Conservation (phyloP, 2,329 filamentous ascomycete species). For the Exutisphaerella laricina region DNA sequence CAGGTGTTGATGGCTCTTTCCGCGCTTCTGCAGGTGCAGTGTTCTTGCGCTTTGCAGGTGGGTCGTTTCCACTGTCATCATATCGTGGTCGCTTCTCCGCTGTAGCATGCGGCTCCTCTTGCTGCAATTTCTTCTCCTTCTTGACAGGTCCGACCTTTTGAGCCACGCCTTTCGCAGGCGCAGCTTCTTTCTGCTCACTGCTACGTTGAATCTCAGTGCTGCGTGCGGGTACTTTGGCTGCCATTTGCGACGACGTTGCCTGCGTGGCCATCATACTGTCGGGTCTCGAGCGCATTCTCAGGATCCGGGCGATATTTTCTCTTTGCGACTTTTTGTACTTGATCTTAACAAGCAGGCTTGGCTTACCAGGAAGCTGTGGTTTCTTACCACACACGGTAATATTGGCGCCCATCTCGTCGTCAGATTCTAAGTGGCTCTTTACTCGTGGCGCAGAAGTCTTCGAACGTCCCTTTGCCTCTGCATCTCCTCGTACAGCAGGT, state of each 20-base stretch:
- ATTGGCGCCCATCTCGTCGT: slow-evolving; percentile 19
- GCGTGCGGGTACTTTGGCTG: slow-evolving; percentile 9
- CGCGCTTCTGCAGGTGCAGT: slow-evolving; percentile 15
- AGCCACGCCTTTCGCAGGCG: slow-evolving; percentile 24
- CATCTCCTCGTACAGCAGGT: slow-evolving; percentile 23
- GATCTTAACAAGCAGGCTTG: slow-evolving; percentile 24
- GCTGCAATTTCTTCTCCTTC: slow-evolving; percentile 18
- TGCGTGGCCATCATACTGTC: slow-evolving; percentile 12
- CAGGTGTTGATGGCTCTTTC: slow-evolving; percentile 25
- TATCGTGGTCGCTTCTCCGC: slow-evolving; percentile 11
- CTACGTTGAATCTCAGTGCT: slow-evolving; percentile 12
- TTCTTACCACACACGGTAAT: slow-evolving; percentile 11
- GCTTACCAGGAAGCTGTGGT: slow-evolving; percentile 7
- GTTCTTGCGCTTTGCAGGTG: slow-evolving; percentile 27
- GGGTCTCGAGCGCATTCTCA: slow-evolving; percentile 26
- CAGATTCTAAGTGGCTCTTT: slow-evolving; percentile 15
- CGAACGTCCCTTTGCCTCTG: slow-evolving; percentile 16
- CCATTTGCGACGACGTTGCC: slow-evolving; percentile 4
- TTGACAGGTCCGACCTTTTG: slow-evolving; percentile 26
- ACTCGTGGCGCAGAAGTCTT: slow-evolving; percentile 9
- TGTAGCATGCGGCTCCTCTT: slow-evolving; percentile 15
- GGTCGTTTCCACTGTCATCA: slow-evolving; percentile 13
- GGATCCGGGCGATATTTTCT: slow-evolving; percentile 26
- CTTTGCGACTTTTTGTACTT: slow-evolving; percentile 26
- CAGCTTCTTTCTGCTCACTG: slow-evolving; percentile 14